Base-by-base conservation (phyloP, 371 early-diverging fungal species). In the Saksenaea vasiformis region DNA sequence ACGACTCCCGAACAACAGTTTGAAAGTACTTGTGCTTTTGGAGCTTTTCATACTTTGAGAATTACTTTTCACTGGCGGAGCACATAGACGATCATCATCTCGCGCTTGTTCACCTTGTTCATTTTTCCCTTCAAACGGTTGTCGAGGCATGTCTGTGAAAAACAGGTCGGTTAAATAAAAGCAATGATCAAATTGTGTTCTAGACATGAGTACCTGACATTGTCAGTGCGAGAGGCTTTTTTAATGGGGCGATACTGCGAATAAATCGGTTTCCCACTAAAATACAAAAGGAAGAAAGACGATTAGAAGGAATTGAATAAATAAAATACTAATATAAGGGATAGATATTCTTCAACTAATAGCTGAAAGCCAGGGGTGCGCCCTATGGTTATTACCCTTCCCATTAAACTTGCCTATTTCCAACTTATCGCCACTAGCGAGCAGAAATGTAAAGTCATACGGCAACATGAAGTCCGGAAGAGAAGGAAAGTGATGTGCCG, bases 221-320 rank as follows among this genome's bases (percentile, higher is more conserved):
- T 56, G 62, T 62, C 62, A 62, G 54, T 28, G 62, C 17, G 56
- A 58, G 44, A 57, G 56, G 58, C 36, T 39, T 64, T 64, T 64
- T 64, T 36, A 64, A 64, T 58, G 57, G 47, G 26, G 58, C 26
- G 31, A 64, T 63, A 24, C 24, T 64, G 36, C 64, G 64, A 13
- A 64, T 35, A 17, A 64, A 56, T 8, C 64, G 58, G 22, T 58
- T 64, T 43, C 64, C 58, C 15, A 51, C 58, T 58, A 56, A 22
- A 47, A 22, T 47, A 0, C 8, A 22, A 22, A 47, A 47, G 43
- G 14, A 56, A 54, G 22, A 10, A 28, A 34, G 36, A 47, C 9
- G 15, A 19, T 47, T 31, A 54, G 51, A 43, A 11, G 34, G 44
- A 43, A n/a, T 22, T 17, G 27, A 28, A 47, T 35, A 17, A n/a